Evolutionary conservation across 1,139 yeast species (phyloP).

Genomic region (Meyerozyma guilliermondii): DNA sequence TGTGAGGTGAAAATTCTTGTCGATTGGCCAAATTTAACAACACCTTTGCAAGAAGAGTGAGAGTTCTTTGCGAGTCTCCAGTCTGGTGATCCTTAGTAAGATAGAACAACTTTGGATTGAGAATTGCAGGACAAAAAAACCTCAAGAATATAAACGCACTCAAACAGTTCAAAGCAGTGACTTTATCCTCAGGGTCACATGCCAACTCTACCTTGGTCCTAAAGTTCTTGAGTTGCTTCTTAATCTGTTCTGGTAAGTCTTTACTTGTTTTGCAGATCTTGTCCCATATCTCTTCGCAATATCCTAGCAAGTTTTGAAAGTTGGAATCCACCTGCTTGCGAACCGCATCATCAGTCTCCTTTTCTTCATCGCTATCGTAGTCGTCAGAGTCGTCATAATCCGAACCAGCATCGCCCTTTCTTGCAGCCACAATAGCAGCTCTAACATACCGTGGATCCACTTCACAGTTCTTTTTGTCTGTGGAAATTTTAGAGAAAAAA

Average conservation of each 20-base stretch:
- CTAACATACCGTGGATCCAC: conserved; percentile 61
- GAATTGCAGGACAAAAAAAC: conserved; percentile 85
- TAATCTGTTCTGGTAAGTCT: conserved; percentile 70
- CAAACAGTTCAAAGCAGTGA: conserved; percentile 61
- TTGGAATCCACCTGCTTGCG: conserved; percentile 42
- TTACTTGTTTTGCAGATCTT: conserved; percentile 63
- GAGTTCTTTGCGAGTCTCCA: conserved; percentile 67
- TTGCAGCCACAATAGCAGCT: conserved; percentile 34
- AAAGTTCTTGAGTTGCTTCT: conserved; percentile 52
- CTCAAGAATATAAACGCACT: conserved; percentile 82
- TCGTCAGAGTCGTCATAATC: conserved; percentile 18
- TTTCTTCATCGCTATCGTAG: conserved; percentile 30
- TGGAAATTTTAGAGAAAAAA: conserved; percentile 53
- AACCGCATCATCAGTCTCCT: conserved; percentile 21
- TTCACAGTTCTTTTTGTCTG: conserved; percentile 57
- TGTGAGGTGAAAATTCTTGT: conserved; percentile 62
- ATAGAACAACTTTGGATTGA: conserved; percentile 82
- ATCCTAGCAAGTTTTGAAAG: conserved; percentile 45
- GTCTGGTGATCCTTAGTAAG: conserved; percentile 67
- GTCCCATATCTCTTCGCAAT: conserved; percentile 68
- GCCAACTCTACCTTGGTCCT: conserved; percentile 57
- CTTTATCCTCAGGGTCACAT: conserved; percentile 53
- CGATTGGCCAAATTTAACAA: conserved; percentile 77
- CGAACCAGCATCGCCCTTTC: conserved; percentile 19
- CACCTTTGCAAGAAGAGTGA: conserved; percentile 79